A percentile compares a stretch with the other conserved stretches of the same genome.
Conservation (phyloP, 257 asterid genomes). For the Capsicum rhomboideum region DNA sequence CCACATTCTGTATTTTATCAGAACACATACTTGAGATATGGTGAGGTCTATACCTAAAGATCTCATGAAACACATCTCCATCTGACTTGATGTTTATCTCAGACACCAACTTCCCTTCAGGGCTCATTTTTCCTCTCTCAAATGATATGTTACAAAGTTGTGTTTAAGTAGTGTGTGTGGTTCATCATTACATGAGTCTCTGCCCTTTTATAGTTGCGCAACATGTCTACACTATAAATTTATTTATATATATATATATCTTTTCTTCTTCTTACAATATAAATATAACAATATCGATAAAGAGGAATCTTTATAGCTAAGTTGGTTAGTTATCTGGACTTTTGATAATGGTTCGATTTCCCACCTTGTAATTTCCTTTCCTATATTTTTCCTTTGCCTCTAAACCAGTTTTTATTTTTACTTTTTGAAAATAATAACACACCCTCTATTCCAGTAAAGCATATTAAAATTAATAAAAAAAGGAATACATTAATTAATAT, state of each 20-base stretch:
- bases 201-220: not conserved
- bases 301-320: not conserved
- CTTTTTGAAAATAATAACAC: not conserved
- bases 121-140: not conserved
- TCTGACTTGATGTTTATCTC: not conserved
- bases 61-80: constrained; percentile 5
- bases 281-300: not conserved
- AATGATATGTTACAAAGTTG: not conserved
- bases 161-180: not conserved
- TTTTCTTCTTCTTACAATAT: not conserved
- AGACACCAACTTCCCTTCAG: not conserved
- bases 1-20: not conserved
- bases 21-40: not conserved
- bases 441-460: no score
- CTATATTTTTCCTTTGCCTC: not conserved
- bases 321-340: no score
- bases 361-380: not conserved
- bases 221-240: not conserved
- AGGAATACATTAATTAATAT: no score
- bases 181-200: not conserved
- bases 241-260: not conserved
- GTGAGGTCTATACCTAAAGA: constrained; percentile 3
- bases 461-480: no score
- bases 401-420: not conserved
- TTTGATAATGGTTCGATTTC: not conserved